phyloP scores from a whole-genome alignment of 1,284 basidiomycete species.

The Xerocomus nothofagi region DNA sequence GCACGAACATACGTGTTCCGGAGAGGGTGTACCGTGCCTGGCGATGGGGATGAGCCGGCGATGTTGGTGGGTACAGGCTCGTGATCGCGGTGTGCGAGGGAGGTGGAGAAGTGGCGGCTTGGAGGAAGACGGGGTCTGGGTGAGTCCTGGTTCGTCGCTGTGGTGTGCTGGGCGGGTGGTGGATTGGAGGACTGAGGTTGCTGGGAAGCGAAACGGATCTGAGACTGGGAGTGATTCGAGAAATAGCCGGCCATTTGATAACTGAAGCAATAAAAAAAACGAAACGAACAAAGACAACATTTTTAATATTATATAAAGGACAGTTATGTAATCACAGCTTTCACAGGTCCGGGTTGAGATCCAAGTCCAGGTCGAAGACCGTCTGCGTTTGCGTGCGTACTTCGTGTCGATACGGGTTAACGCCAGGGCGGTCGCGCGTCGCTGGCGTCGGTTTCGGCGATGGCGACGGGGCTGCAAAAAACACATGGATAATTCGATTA shows the following conservation, averaged over 20 bases:
- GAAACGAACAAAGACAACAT: not conserved
- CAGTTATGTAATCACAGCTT: conserved; percentile 29
- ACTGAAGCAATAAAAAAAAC: conserved; percentile 29
- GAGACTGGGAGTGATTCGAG: conserved; percentile 75
- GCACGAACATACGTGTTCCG: conserved; percentile 78
- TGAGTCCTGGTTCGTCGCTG: conserved; percentile 20
- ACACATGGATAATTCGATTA: conserved; percentile 2
- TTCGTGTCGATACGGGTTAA: conserved; percentile 69
- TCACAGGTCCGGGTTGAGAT: conserved; percentile 75
- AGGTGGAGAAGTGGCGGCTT: conserved; percentile 76
- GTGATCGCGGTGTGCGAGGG: conserved; percentile 42
- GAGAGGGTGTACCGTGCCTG: conserved; percentile 60
- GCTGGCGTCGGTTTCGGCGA: conserved; percentile 53
- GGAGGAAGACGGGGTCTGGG: conserved; percentile 49
- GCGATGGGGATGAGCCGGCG: conserved; percentile 17
- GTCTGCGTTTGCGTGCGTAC: conserved; percentile 56
- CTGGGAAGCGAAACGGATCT: conserved; percentile 58
- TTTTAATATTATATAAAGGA: no score
- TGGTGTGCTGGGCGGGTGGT: conserved; percentile 48
- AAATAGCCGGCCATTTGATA: conserved; percentile 61
- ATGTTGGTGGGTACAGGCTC: conserved; percentile 30
- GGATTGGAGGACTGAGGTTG: conserved; percentile 54
- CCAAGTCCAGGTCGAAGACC: conserved; percentile 73
- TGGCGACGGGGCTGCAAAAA: conserved; percentile 43
- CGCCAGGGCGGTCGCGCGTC: conserved; percentile 49